These are phyloP conservation scores for Marchantia polymorpha DNA, from an alignment of 225 moss, liverwort and hornwort species.

Conservation along the genomic window DNA sequence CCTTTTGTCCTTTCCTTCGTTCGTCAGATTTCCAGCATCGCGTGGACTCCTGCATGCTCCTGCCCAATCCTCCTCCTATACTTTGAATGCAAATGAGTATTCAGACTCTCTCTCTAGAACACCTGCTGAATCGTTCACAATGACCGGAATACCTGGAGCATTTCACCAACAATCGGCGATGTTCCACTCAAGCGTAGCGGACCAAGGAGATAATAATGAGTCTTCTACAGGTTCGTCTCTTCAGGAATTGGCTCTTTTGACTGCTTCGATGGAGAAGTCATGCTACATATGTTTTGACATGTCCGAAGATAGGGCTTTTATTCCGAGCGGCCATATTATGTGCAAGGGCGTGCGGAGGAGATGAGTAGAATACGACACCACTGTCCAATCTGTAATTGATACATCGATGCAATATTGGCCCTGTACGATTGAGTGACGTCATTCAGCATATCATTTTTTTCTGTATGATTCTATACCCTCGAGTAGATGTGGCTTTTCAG, in stretches of 20 bases:
- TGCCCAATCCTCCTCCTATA: not conserved
- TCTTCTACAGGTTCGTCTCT: not conserved
- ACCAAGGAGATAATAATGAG: not conserved
- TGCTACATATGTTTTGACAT: slow-evolving; percentile 23
- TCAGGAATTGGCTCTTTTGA: slow-evolving; percentile 7
- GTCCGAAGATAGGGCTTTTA: slow-evolving; percentile 17
- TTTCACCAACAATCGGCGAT: not conserved
- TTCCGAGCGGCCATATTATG: slow-evolving; percentile 16
- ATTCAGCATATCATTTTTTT: not conserved
- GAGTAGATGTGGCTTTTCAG: not conserved
- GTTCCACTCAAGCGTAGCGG: not conserved
- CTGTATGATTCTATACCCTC: not conserved
- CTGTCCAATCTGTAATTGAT: slow-evolving; percentile 16
- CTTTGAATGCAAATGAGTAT: not conserved
- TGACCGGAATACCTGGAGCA: not conserved
- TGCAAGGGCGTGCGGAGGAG: slow-evolving; percentile 26
- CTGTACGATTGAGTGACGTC: slow-evolving; percentile 16
- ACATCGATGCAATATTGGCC: slow-evolving; percentile 16
- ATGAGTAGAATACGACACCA: slow-evolving; percentile 21
- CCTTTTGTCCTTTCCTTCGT: too few species aligned
- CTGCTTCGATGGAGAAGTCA: slow-evolving; percentile 17
- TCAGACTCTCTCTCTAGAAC: not conserved
- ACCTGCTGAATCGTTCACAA: not conserved
- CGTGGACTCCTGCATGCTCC: not conserved
- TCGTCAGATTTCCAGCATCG: too few species aligned